Base-by-base conservation (phyloP, 225 moss, liverwort and hornwort genomes). In the Takakia lepidozioides region DNA sequence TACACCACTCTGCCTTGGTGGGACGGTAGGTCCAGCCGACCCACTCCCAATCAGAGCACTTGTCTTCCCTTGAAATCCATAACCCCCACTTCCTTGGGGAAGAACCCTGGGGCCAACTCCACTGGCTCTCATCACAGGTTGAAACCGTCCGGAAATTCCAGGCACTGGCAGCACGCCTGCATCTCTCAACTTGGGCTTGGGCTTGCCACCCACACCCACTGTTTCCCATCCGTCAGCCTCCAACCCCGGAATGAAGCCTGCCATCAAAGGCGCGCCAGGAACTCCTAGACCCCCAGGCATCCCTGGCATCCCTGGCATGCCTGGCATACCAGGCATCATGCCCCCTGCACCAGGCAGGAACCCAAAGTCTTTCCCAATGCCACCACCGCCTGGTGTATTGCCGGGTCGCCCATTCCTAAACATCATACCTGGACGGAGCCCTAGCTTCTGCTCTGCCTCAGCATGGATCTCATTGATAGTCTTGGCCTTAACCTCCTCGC, bases 401-500 rank as follows among this genome's bases (percentile, higher is more conserved):
- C n/a, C n/a, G n/a, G n/a, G n/a, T 38, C 83, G 77, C 11, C 68
- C 70, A 2, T 85, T 72, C 37, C 69, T 75, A 19, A 82, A 21
- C 49, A 65, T 75, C 55, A 69, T 51, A 2, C 88, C 85, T 0
- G 85, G 70, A 13, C 73, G 75, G 4, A 76, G 73, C 21, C 74
- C 88, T 20, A 76, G 56, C 60, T 78, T 85, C 25, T 71, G 75
- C 51, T 93, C 93, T 10, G 93, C 88, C 60, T 86, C 83, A 3
- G 78, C 77, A 13, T 66, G 88, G 25, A 85, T 83, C 78, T 93
- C 77, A 27, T 75, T 81, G 40, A 86, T 71, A 22, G 81, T 86
- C 69, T 78, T 93, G 2, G 88, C 88, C 61, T 81, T 79, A 43
- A 88, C 66, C 74, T 83, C 83, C 51, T 83, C 85, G 3, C 70